Conservation (phyloP, 129 eudicot genomes). For the Erigeron canadensis region DNA sequence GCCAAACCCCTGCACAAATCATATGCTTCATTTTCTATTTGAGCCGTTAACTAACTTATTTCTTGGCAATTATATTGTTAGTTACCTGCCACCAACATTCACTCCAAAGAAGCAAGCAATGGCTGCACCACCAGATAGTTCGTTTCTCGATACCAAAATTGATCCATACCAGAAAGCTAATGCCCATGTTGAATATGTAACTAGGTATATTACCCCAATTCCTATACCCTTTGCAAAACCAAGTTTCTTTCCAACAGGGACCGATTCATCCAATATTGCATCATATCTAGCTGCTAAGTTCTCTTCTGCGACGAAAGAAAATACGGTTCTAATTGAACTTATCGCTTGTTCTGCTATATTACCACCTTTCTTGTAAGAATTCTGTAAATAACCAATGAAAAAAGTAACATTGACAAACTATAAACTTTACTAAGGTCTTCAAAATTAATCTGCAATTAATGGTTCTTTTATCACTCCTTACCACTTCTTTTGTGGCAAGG, state of each 20-base stretch:
- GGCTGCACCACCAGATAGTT: slow-evolving; percentile 71
- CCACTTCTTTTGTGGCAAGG: slow-evolving; percentile 78
- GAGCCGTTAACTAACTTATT: not conserved
- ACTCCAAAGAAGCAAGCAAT: slow-evolving; percentile 90
- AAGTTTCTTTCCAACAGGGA: slow-evolving; percentile 58
- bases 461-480: slow-evolving; percentile 14
- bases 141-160: slow-evolving; percentile 53
- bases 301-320: slow-evolving; percentile 79
- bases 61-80: slow-evolving; percentile 2
- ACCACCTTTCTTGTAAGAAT: slow-evolving; percentile 75
- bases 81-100: slow-evolving; percentile 85
- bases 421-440: slow-evolving; percentile 7
- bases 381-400: slow-evolving; percentile 30
- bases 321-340: slow-evolving; percentile 71
- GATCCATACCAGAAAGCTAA: slow-evolving; percentile 93
- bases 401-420: not conserved
- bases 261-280: slow-evolving; percentile 53
- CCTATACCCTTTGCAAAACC: slow-evolving; percentile 87
- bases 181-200: slow-evolving; percentile 87
- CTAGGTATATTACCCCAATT: slow-evolving; percentile 73
- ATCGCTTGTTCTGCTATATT: slow-evolving; percentile 78
- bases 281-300: slow-evolving; percentile 53
- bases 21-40: slow-evolving; percentile 15
- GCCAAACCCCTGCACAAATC: slow-evolving; percentile 71
- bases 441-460: not conserved